Conservation (phyloP, 306 rosid species). For the Malus sylvestris region DNA sequence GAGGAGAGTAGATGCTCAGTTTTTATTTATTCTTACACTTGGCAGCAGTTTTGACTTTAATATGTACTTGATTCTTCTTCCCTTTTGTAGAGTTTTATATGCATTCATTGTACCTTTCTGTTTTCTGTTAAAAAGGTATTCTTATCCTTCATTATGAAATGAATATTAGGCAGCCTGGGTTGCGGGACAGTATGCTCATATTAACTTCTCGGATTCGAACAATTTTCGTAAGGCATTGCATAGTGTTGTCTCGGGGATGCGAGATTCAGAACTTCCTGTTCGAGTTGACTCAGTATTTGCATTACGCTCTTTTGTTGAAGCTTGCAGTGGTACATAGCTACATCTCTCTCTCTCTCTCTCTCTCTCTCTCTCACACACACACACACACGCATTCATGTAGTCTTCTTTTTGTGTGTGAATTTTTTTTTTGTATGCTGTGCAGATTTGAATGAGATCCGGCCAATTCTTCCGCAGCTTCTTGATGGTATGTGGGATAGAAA, state of each 20-base stretch:
- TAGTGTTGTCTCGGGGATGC: slow-evolving; percentile 87
- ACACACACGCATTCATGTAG: not conserved
- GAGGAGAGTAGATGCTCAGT: not conserved
- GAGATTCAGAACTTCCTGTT: slow-evolving; percentile 88
- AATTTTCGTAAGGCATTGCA: slow-evolving; percentile 82
- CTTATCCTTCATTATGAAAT: slow-evolving; percentile 7
- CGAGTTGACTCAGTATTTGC: slow-evolving; percentile 97
- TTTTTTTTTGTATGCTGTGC: slow-evolving; percentile 17
- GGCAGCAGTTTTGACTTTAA: not conserved
- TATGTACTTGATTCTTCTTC: not conserved
- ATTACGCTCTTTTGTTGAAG: slow-evolving; percentile 87
- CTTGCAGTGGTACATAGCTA: slow-evolving; percentile 60
- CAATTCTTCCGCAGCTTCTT: slow-evolving; percentile 87
- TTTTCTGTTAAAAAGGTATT: not conserved
- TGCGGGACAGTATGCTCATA: slow-evolving; percentile 88
- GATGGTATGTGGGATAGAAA: slow-evolving; percentile 56
- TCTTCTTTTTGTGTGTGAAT: not conserved
- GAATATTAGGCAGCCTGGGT: slow-evolving; percentile 91
- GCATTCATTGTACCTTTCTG: not conserved
- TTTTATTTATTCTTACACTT: not conserved
- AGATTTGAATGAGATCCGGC: slow-evolving; percentile 91
- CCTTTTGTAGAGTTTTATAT: not conserved
- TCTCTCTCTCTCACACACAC: too few relatives aligned
- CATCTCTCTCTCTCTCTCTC: not conserved
- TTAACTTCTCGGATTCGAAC: slow-evolving; percentile 76